Evolutionary conservation across 2,329 filamentous ascomycete genomes (phyloP), one percentile per base, ranked within the genome.

Genomic region (Colletotrichum sansevieriae): DNA sequence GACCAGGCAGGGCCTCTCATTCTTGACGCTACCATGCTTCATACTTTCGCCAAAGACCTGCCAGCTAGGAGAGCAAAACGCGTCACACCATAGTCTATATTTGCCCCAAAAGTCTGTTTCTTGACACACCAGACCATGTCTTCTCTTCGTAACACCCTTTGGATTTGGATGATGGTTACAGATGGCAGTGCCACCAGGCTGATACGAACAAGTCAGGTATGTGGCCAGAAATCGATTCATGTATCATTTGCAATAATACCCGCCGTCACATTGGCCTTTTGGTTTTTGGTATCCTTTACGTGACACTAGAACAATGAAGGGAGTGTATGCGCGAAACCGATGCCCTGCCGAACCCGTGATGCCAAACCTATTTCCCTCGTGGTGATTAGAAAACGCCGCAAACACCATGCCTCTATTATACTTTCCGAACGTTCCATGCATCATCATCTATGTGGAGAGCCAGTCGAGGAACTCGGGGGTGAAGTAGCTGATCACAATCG

Each of bases 401-500:
- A 54, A 68, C 65, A 65, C 65, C 62, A 49, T 51, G 62, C 55
- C 54, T 65, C 41, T 58, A 58, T 64, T 43, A 46, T 43, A 63
- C 56, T 55, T 35, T 51, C 18, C 47, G 18, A 35, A 15, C 49
- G 20, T 20, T 12, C 29, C 35, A 56, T 43, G 22, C 54, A 15
- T 20, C 59, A 43, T 52, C 62, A 11, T 56, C 39, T 68, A 88
- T 70, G 83, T 84, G 70, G 87, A 85, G 66, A 91, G 80, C 89
- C 89, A 91, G 77, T 91, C 88, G 29, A 92, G 81, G 76, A 92
- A 91, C 72, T 91, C 92, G 1, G 96, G 96, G 0, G 93, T 95
- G 76, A 98, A 98, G 81, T 99, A 99, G 80, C 89, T 96, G 74
- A 98, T 88, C 49, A 99, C 88, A 76, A 99, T 98, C 0, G 91